Evolutionary conservation across 2,329 filamentous ascomycete species (phyloP).

Genomic region (Ophiostoma sp.): DNA sequence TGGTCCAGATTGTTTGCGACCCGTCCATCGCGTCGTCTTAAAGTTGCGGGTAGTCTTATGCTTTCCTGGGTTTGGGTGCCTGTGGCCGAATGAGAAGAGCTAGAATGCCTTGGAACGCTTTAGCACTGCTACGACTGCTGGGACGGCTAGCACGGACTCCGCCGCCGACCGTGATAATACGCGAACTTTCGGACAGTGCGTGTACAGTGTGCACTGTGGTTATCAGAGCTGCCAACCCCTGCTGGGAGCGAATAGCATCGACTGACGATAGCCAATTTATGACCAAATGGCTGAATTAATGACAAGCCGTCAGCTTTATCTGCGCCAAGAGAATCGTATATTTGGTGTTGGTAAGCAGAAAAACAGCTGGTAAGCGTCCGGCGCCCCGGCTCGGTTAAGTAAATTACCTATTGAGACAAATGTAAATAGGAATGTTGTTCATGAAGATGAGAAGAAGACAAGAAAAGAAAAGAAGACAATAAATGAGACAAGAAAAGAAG

Average conservation of each 20-base stretch:
- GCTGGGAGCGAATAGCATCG: neutral
- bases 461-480: neutral
- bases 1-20: neutral
- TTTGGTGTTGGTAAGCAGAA: too few relatives aligned
- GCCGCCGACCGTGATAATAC: constrained; percentile 13
- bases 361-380: too few relatives aligned
- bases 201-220: constrained; percentile 5
- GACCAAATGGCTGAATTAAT: neutral
- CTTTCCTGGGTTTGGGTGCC: neutral
- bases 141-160: constrained; percentile 14
- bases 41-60: neutral
- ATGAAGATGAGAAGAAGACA: too few relatives aligned
- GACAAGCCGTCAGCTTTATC: neutral
- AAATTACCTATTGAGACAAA: too few relatives aligned
- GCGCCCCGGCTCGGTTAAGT: too few relatives aligned
- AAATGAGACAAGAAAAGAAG: neutral
- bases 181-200: constrained; percentile 11
- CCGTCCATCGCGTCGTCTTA: constrained; percentile 6
- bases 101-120: neutral
- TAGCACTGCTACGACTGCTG: neutral
- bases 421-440: too few relatives aligned
- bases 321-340: neutral
- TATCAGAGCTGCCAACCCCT: constrained; percentile 1
- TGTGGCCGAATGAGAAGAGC: neutral
- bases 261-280: constrained; percentile 1